Conservation (phyloP, 106 monocot genomes). For the Cymbidium sinense region DNA sequence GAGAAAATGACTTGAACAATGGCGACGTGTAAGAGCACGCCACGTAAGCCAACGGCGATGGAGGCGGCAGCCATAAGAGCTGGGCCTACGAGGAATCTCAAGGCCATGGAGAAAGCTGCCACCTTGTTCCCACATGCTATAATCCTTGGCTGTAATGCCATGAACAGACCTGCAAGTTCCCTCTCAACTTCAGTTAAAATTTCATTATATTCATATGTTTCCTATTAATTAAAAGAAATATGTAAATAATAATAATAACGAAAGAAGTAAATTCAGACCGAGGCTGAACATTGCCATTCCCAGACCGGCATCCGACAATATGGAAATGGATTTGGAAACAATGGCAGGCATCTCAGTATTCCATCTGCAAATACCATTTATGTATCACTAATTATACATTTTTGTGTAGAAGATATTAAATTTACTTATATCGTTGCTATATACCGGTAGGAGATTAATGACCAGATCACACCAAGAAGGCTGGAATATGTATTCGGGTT, state of each 20-base stretch:
- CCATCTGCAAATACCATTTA: slow-evolving; percentile 46
- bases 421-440: not conserved
- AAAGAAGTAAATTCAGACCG: slow-evolving; percentile 32
- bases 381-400: too few relatives aligned
- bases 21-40: slow-evolving; percentile 60
- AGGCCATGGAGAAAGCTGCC: slow-evolving; percentile 71
- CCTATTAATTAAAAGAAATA: not conserved
- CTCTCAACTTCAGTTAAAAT: not conserved
- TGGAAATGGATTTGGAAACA: slow-evolving; percentile 69
- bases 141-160: slow-evolving; percentile 88
- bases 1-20: slow-evolving; percentile 64
- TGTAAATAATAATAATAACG: not conserved
- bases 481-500: slow-evolving; percentile 98
- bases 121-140: slow-evolving; percentile 81
- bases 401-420: not conserved
- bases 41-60: slow-evolving; percentile 59
- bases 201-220: not conserved
- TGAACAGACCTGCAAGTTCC: slow-evolving; percentile 68
- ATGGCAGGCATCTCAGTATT: slow-evolving; percentile 84
- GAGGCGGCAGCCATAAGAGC: slow-evolving; percentile 85
- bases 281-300: slow-evolving; percentile 99
- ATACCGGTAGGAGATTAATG: slow-evolving; percentile 80
- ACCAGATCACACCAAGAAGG: slow-evolving; percentile 77
- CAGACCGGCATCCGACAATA: slow-evolving; percentile 91
- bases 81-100: slow-evolving; percentile 73